Conservation (phyloP, 371 early-diverging fungal genomes). For the Phascolomyces articulosus region DNA sequence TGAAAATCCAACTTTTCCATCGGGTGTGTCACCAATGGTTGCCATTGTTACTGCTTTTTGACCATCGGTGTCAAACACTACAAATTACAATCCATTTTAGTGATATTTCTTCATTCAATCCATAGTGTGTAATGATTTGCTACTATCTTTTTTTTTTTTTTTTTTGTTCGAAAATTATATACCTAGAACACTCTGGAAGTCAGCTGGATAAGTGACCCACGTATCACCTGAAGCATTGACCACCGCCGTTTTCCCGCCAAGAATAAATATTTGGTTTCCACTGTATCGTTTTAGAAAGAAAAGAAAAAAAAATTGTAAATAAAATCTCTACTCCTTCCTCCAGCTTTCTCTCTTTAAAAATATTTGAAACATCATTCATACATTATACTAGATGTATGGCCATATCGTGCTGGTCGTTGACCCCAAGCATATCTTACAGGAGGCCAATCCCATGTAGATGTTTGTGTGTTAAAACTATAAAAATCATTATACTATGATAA, state of each 20-base stretch:
- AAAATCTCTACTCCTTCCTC: too few relatives aligned
- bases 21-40: constrained; percentile 44
- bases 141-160: background rate
- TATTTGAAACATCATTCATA: too few relatives aligned
- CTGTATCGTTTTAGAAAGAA: too few relatives aligned
- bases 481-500: constrained; percentile 25
- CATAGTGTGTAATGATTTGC: too few relatives aligned
- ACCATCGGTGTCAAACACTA: constrained; percentile 37
- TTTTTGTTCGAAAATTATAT: constrained; percentile 13
- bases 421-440: constrained; percentile 24
- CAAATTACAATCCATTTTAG: background rate
- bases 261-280: constrained; percentile 38
- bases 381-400: constrained; percentile 38
- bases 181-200: constrained; percentile 45
- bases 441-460: constrained; percentile 21
- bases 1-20: constrained; percentile 29
- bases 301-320: too few relatives aligned
- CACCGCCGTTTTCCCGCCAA: constrained; percentile 37
- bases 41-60: constrained; percentile 40
- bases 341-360: too few relatives aligned
- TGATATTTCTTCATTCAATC: too few relatives aligned
- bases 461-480: constrained; percentile 25
- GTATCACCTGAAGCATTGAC: constrained; percentile 15
- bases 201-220: constrained; percentile 24
- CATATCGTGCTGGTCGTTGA: constrained; percentile 30